phyloP scores from a whole-genome alignment of 495 filamentous ascomycete species.

The Cryomyces minteri region DNA sequence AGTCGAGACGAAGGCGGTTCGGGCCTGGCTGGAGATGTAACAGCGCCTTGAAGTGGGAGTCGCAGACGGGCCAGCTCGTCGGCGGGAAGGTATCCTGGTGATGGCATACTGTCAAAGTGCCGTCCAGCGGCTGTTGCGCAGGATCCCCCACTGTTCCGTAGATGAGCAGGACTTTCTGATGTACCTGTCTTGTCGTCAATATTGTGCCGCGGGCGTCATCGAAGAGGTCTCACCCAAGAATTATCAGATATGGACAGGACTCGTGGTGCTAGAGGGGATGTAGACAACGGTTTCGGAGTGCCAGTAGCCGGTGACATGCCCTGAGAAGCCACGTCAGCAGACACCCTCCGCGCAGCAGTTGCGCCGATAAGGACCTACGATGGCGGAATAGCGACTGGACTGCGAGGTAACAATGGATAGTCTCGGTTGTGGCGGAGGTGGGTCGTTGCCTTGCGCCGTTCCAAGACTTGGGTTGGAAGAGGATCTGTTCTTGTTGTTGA shows the following conservation, averaged over 20 bases:
- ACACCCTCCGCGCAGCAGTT: neutral
- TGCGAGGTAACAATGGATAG: constrained; percentile 10
- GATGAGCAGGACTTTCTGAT: constrained; percentile 74
- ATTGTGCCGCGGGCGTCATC: neutral
- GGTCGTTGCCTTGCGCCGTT: constrained; percentile 26
- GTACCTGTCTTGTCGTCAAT: constrained; percentile 33
- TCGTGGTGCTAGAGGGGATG: constrained; percentile 61
- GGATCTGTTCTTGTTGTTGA: constrained; percentile 33
- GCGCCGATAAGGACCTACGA: constrained; percentile 7
- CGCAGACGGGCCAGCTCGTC: constrained; percentile 64
- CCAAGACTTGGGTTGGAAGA: constrained; percentile 21
- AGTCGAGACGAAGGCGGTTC: constrained; percentile 74
- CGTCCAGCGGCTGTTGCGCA: constrained; percentile 51
- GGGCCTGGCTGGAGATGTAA: constrained; percentile 75
- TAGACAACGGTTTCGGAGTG: constrained; percentile 18
- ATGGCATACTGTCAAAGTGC: constrained; percentile 59
- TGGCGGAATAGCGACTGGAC: constrained; percentile 22
- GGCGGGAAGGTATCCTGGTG: constrained; percentile 71
- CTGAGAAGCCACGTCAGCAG: constrained; percentile 4
- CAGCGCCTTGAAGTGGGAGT: constrained; percentile 77
- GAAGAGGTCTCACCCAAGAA: constrained; percentile 45
- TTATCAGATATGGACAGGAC: constrained; percentile 61
- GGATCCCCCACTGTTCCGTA: constrained; percentile 65
- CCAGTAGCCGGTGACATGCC: constrained; percentile 19
- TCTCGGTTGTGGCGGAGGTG: constrained; percentile 21